These are phyloP conservation scores for Fusarium euwallaceae DNA, from an alignment of 2,329 filamentous ascomycete species.

Conservation along the genomic window DNA sequence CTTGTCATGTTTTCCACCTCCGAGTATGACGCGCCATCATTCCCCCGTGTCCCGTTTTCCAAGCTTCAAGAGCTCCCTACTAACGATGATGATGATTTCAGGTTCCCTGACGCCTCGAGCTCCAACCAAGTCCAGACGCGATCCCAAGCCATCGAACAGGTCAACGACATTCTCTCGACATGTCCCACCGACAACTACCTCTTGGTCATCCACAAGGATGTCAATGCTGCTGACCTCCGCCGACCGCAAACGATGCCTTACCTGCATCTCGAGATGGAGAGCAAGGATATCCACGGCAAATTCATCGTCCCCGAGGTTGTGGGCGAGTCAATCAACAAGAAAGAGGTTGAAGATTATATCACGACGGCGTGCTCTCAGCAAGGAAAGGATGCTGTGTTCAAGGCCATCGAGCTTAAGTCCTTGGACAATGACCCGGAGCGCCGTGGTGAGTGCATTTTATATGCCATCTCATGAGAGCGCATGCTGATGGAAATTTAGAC, in stretches of 20 bases:
- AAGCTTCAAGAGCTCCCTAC: slow-evolving; percentile 40
- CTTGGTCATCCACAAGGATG: slow-evolving; percentile 81
- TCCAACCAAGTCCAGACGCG: slow-evolving; percentile 64
- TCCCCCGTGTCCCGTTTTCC: slow-evolving; percentile 12
- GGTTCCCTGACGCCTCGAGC: slow-evolving; percentile 52
- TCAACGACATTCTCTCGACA: slow-evolving; percentile 66
- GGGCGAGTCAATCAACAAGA: slow-evolving; percentile 59
- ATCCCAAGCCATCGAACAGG: slow-evolving; percentile 57
- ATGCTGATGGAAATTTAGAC: slow-evolving; percentile 25
- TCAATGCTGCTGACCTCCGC: slow-evolving; percentile 77
- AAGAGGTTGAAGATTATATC: slow-evolving; percentile 60
- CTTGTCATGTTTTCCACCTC: slow-evolving; percentile 90
- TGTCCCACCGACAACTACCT: slow-evolving; percentile 85
- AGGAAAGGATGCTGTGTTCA: slow-evolving; percentile 57
- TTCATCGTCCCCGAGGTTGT: slow-evolving; percentile 71
- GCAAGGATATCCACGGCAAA: slow-evolving; percentile 52
- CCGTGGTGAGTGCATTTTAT: slow-evolving; percentile 56
- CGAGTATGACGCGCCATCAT: slow-evolving; percentile 68
- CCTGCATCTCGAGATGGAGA: slow-evolving; percentile 59
- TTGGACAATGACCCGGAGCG: slow-evolving; percentile 59
- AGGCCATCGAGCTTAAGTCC: slow-evolving; percentile 57
- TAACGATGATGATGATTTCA: slow-evolving; percentile 39
- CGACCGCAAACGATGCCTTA: slow-evolving; percentile 65
- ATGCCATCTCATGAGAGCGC: background rate
- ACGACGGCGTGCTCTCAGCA: slow-evolving; percentile 59